A percentile compares a stretch with the other conserved stretches of the same genome.
These are phyloP conservation scores for Solanum hybrid DNA, from an alignment of 305 asterid species.

Conservation along the genomic window DNA sequence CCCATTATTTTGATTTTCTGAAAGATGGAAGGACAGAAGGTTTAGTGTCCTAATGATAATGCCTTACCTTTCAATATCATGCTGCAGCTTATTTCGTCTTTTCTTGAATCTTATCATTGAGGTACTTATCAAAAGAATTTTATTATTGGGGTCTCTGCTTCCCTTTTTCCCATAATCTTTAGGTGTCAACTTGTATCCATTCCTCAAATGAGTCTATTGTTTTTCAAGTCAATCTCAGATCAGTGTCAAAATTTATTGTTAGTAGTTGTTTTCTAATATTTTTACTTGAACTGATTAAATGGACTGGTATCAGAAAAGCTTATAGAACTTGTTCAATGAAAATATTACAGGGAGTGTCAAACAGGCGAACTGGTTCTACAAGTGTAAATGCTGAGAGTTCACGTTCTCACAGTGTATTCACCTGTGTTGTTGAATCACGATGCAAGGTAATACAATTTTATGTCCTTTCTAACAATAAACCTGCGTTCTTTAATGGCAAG, in stretches of 20 bases:
- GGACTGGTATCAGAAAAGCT: neutral
- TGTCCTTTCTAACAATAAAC: neutral
- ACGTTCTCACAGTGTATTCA: constrained; percentile 96
- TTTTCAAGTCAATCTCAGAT: neutral
- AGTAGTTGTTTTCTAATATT: neutral
- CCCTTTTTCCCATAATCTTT: neutral
- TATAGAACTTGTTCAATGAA: neutral
- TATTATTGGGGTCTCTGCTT: neutral
- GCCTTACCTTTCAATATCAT: neutral
- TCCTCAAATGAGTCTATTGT: neutral
- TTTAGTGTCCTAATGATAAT: neutral
- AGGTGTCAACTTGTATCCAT: neutral
- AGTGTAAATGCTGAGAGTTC: constrained; percentile 94
- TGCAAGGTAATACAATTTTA: constrained; percentile 54
- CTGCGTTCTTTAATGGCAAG: neutral
- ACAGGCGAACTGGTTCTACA: constrained; percentile 90
- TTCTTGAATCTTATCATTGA: neutral
- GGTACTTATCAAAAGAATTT: neutral
- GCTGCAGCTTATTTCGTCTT: neutral
- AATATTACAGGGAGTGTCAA: constrained; percentile 68
- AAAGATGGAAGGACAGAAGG: neutral
- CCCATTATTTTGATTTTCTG: neutral
- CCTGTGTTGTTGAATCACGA: constrained; percentile 95
- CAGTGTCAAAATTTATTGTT: neutral
- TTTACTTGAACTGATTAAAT: neutral